phyloP scores from a whole-genome alignment of 148 eudicot species.

The Chenopodium formosanum region DNA sequence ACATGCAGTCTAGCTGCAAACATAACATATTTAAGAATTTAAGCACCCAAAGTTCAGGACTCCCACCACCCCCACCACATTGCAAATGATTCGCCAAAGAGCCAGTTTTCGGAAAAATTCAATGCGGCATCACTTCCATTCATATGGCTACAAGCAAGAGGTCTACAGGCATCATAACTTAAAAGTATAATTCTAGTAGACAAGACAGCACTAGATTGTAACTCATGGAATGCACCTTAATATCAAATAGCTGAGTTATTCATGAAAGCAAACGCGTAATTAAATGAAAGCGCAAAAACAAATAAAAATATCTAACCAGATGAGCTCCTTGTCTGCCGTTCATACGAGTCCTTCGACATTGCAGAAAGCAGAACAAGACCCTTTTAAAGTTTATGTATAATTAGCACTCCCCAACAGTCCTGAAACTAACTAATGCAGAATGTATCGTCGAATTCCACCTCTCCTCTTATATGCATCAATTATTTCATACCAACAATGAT shows the following conservation, averaged over 20 bases:
- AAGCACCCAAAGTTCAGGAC: neutral
- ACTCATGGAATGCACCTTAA: neutral
- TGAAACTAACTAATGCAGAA: slow-evolving; percentile 6
- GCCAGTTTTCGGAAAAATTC: neutral
- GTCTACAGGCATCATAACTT: neutral
- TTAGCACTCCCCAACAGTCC: slow-evolving; percentile 8
- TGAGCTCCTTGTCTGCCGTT: slow-evolving; percentile 29
- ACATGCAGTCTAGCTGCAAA: neutral
- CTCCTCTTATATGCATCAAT: slow-evolving; percentile 2
- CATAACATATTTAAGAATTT: neutral
- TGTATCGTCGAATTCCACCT: slow-evolving; percentile 6
- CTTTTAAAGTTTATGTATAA: neutral
- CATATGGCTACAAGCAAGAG: neutral
- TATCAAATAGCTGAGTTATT: neutral
- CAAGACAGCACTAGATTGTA: neutral
- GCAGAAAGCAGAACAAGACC: slow-evolving; percentile 16
- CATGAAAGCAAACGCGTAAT: neutral
- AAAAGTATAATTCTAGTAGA: neutral
- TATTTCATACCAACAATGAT: neutral
- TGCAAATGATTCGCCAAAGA: neutral
- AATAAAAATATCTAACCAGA: slow-evolving; percentile 17
- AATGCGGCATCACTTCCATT: neutral
- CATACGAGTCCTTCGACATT: slow-evolving; percentile 35
- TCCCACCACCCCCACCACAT: neutral
- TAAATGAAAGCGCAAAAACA: neutral